phyloP scores from a whole-genome alignment of 192 early-diverging fungal species.

The Cetraspora pellucida region DNA sequence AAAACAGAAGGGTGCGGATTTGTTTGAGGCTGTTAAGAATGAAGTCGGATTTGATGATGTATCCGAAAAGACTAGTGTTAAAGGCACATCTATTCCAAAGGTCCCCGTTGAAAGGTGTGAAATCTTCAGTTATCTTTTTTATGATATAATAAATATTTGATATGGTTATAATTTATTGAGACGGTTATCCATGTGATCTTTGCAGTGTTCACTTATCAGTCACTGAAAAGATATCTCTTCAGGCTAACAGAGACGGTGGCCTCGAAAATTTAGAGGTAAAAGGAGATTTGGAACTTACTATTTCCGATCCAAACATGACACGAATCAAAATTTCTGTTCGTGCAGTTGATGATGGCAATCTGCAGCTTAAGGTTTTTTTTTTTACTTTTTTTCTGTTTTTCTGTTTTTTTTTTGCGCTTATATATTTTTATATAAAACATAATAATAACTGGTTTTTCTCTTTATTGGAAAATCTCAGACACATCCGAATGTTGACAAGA shows the following conservation, averaged over 20 bases:
- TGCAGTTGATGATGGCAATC: conserved; percentile 59
- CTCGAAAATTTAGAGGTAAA: conserved; percentile 92
- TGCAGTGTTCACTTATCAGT: conserved; percentile 84
- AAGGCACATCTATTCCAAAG: conserved; percentile 33
- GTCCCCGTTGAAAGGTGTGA: conserved; percentile 20
- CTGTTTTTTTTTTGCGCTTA: too few relatives aligned
- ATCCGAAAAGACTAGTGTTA: neutral
- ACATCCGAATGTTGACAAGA: conserved; percentile 97
- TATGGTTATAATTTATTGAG: neutral
- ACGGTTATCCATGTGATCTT: conserved; percentile 31
- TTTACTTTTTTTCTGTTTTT: too few relatives aligned
- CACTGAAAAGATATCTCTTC: conserved; percentile 84
- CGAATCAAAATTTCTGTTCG: conserved; percentile 67
- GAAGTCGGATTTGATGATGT: conserved; percentile 73
- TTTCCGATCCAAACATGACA: conserved; percentile 67
- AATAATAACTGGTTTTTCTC: neutral
- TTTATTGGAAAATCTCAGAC: conserved; percentile 56
- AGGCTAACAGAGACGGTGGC: conserved; percentile 88
- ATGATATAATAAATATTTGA: neutral
- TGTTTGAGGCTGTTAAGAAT: conserved; percentile 82
- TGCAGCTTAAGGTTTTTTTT: conserved; percentile 80
- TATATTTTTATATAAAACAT: neutral
- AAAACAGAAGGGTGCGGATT: conserved; percentile 78
- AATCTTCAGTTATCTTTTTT: neutral
- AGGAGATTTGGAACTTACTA: conserved; percentile 82